Evolutionary conservation across 1,284 basidiomycete species (phyloP).

Genomic region (Tilletiaria anomala): DNA sequence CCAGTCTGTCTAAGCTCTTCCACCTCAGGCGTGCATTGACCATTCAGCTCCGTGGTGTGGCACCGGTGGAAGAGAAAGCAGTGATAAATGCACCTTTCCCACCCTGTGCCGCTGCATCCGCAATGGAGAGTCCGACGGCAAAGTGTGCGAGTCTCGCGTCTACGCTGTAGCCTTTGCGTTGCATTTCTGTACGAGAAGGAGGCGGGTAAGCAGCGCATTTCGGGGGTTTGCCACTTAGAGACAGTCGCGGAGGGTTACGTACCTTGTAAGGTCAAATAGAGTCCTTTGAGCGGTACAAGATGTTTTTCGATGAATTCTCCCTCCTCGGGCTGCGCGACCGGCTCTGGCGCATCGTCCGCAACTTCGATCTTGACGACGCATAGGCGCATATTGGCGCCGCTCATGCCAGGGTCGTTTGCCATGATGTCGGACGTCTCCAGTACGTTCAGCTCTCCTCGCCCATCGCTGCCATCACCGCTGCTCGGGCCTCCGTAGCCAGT

Average conservation of each 20-base stretch:
- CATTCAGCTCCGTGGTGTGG: too few species aligned
- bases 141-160: slow-evolving; percentile 35
- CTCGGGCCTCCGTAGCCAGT: slow-evolving; percentile 26
- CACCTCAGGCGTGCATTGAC: too few species aligned
- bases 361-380: slow-evolving; percentile 27
- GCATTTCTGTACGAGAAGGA: slow-evolving; percentile 15
- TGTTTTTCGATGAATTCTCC: slow-evolving; percentile 37
- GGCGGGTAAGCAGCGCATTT: too few species aligned
- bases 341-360: slow-evolving; percentile 24
- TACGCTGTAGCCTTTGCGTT: slow-evolving; percentile 21
- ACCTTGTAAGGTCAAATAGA: slow-evolving; percentile 21
- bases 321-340: slow-evolving; percentile 34
- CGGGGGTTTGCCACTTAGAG: too few species aligned
- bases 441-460: not conserved
- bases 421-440: not conserved
- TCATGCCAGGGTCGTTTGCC: slow-evolving; percentile 12
- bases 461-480: not conserved
- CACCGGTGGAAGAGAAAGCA: too few species aligned
- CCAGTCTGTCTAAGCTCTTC: too few species aligned
- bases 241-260: slow-evolving; percentile 2
- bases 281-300: slow-evolving; percentile 23
- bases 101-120: too few species aligned
- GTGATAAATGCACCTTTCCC: too few species aligned
- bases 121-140: slow-evolving; percentile 28
- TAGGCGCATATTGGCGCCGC: slow-evolving; percentile 32